Evolutionary conservation across 2,329 filamentous ascomycete species (phyloP).

Genomic region (Grosmannia serpens): DNA sequence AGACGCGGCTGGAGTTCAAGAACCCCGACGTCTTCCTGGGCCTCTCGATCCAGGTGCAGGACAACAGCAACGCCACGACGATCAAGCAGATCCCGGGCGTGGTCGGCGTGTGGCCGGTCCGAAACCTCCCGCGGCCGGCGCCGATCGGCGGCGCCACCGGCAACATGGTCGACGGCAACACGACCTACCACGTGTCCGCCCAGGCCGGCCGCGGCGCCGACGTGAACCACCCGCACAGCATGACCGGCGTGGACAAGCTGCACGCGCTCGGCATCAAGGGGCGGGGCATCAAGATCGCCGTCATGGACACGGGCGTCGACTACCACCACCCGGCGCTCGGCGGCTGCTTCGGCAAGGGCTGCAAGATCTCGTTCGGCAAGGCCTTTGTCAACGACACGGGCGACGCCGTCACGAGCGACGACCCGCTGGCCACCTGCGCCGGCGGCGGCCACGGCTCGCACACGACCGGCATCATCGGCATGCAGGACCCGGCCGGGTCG

Average conservation of each 20-base stretch:
- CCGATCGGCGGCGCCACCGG: background rate
- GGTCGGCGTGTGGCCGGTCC: background rate
- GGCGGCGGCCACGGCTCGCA: constrained; percentile 48
- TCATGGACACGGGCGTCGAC: constrained; percentile 36
- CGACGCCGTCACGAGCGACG: constrained; percentile 28
- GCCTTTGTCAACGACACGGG: constrained; percentile 17
- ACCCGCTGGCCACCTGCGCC: constrained; percentile 37
- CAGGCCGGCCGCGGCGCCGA: background rate
- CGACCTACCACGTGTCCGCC: background rate
- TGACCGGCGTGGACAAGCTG: constrained; percentile 46
- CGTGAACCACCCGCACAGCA: constrained; percentile 27
- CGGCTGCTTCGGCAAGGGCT: constrained; percentile 17
- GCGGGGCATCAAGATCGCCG: constrained; percentile 35
- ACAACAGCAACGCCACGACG: background rate
- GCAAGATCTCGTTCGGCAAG: constrained; percentile 10
- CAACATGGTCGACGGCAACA: background rate
- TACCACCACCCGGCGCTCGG: constrained; percentile 20
- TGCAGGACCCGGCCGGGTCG: constrained; percentile 32
- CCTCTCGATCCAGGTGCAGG: background rate
- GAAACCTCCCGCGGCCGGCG: background rate
- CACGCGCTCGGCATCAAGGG: constrained; percentile 39
- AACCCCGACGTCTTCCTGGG: background rate
- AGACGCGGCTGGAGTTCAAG: background rate
- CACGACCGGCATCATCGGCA: constrained; percentile 51
- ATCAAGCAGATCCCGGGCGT: background rate